Conservation (phyloP, 2,329 filamentous ascomycete genomes). For the Sporothrix protearum region DNA sequence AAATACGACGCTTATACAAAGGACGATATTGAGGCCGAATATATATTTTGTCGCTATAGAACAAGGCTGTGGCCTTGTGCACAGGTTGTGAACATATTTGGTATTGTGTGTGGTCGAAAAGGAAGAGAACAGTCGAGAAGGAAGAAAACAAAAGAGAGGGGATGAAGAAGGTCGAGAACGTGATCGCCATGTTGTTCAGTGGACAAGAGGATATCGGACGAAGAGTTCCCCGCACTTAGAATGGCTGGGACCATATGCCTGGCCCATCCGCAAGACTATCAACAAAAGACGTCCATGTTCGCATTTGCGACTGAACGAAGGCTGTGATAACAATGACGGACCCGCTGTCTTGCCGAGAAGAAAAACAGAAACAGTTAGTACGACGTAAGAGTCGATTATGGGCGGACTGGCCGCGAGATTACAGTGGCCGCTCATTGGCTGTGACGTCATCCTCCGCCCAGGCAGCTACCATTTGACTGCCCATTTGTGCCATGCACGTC, state of each 20-base stretch:
- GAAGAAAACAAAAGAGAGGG: too few relatives aligned
- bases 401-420: background rate
- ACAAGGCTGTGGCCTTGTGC: background rate
- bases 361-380: background rate
- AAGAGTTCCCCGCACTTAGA: background rate
- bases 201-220: conserved; percentile 4
- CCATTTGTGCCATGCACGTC: background rate
- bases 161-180: background rate
- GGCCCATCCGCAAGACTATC: background rate
- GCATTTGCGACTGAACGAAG: background rate
- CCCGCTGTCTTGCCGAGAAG: background rate
- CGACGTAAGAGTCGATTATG: too few relatives aligned
- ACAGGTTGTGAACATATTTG: background rate
- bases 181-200: background rate
- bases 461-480: background rate
- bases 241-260: background rate
- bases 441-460: conserved; percentile 21
- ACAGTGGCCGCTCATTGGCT: conserved; percentile 16
- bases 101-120: background rate
- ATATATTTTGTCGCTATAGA: background rate
- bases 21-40: background rate
- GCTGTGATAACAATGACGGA: background rate
- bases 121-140: background rate
- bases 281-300: background rate
- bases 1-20: background rate